Evolutionary conservation across 2,329 filamentous ascomycete genomes (phyloP), one percentile per base, ranked within the genome.

Genomic region (Pseudogymnoascus sp.): DNA sequence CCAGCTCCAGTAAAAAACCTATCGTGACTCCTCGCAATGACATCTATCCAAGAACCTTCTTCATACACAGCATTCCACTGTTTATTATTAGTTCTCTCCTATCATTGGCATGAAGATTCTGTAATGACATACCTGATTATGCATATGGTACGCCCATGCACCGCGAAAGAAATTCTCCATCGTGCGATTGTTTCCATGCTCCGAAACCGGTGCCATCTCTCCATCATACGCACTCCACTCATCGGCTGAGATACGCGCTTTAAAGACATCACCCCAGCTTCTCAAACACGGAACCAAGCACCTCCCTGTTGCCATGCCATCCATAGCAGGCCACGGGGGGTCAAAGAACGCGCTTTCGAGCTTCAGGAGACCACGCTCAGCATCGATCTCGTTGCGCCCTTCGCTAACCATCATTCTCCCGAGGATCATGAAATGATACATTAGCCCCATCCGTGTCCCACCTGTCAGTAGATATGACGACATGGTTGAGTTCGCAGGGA

Each of bases 71-170:
- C 26, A 56, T 56, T 56, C 46, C 46, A 56, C 46, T 56, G 17
- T 33, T 26, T 5, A 33, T 31, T n/a, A n/a, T 56, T n/a, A 56
- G 11, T 7, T 19, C 46, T 13, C 46, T 33, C 1, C 0, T 19
- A 9, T 26, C 15, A 31, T 31, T 13, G 9, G 2, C 2, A 7
- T n/a, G 10, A 29, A 29, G 3, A 17, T 13, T 56, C 15, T 17
- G 26, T 7, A 13, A 3, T 4, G 33, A 31, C 46, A 56, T 56
- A 56, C 46, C 46, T 33, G 46, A 19, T 56, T 56, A 31, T 56
- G 46, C 46, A 56, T 56, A 56, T 56, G 46, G 46, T 56, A 56
- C 9, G 46, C 46, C 46, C 46, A 56, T 31, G 46, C 46, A 56
- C 46, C 46, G 23, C 26, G 46, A 9, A 56, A 56, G 46, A 56